These are phyloP conservation scores for Pleurotus sapidus DNA, from an alignment of 768 basidiomycete genomes.

Conservation along the genomic window DNA sequence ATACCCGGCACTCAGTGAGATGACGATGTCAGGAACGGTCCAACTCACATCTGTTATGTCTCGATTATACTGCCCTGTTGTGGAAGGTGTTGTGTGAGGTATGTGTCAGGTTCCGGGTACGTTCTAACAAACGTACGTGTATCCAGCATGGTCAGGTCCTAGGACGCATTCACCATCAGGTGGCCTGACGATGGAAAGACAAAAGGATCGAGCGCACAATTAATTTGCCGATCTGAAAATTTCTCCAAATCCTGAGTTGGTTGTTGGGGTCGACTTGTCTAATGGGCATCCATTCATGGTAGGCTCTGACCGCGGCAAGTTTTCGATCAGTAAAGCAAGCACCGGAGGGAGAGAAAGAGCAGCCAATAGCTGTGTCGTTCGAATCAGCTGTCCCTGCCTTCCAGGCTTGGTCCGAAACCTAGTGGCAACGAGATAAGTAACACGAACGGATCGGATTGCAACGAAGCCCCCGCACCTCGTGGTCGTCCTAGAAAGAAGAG, in stretches of 20 bases:
- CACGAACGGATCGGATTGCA: background rate
- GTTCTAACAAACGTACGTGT: constrained; percentile 36
- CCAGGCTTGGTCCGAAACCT: constrained; percentile 41
- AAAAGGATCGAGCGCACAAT: constrained; percentile 15
- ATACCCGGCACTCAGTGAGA: background rate
- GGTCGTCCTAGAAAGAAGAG: constrained; percentile 37
- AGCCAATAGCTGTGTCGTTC: constrained; percentile 50
- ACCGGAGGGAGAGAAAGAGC: constrained; percentile 47
- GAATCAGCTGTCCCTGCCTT: constrained; percentile 53
- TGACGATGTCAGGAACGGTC: constrained; percentile 1
- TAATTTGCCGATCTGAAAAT: constrained; percentile 63
- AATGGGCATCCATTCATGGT: constrained; percentile 50
- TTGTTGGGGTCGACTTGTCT: constrained; percentile 53
- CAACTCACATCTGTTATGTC: constrained; percentile 51
- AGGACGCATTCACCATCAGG: background rate
- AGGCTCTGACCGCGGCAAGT: constrained; percentile 41
- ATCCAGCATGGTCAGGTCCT: constrained; percentile 59
- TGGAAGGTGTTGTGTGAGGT: constrained; percentile 11
- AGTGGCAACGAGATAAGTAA: constrained; percentile 7
- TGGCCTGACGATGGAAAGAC: background rate
- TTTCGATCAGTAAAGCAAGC: constrained; percentile 61
- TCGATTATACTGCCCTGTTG: constrained; percentile 48
- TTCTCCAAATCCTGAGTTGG: constrained; percentile 59
- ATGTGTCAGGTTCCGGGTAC: no score
- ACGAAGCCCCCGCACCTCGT: constrained; percentile 34